Base-by-base conservation (phyloP, 495 filamentous ascomycete genomes). In the Talaromyces stipitatus region DNA sequence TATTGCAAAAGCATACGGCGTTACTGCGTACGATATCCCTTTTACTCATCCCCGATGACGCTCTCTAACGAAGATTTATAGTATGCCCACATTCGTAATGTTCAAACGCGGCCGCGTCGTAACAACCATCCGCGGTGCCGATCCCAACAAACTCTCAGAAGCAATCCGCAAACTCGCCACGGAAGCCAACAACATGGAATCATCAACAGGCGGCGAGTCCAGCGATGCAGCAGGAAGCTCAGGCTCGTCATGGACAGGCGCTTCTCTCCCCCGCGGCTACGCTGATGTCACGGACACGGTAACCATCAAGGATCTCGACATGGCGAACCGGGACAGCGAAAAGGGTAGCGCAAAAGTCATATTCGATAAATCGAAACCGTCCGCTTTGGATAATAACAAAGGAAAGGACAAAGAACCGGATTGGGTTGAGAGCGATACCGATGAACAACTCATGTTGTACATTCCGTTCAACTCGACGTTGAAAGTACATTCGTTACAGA, bases 351-450 rank as follows among this genome's bases (percentile, higher is more conserved):
- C 87, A 27, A 75, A 85, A 57, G 83, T 81, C n/a, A 73, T 97
- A 4, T 90, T 98, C 64, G 82, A 88, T 16, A 58, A 60, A 5
- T 77, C 67, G 36, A 87, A 88, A 69, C 94, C 94, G 12, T 78
- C 77, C 3, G 76, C 82, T 1, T 69, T 92, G 36, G 75, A 69
- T 11, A 60, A 61, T 16, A 56, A 60, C 3, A 87, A 87, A 62
- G 80, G 82, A 36, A 89, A 87, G 69, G 73, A 67, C 12, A 78
- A 69, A 45, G 60, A 73, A 29, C 82, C 83, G 53, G 94, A 98
- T 71, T 97, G 91, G 90, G 83, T 97, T n/a, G 90, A 97, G 78
- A 96, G 90, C 66, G 95, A 97, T 66, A 96, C 92, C n/a, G 94
- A 98, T 68, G 91, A 97, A 75, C 95, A 98, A 78, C 70, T 98